Conservation (phyloP, 345 rosid species). For the Eucalyptus lansdowneana region DNA sequence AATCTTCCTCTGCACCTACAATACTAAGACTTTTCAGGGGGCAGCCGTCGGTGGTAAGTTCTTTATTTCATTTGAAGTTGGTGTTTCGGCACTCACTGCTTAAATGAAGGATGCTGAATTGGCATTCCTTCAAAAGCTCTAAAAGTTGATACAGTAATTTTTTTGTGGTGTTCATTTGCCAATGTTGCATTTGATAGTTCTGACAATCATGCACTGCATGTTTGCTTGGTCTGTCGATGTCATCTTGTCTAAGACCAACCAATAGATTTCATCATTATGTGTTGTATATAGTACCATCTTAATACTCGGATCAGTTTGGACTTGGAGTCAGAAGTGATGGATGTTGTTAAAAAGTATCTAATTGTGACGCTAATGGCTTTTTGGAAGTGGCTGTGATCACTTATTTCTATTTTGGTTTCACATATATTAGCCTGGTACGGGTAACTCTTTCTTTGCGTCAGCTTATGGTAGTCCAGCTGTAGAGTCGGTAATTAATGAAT, state of each 20-base stretch:
- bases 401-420: not conserved
- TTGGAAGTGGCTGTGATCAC: not conserved
- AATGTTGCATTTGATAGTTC: not conserved
- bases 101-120: not conserved
- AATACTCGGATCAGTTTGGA: not conserved
- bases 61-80: not conserved
- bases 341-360: not conserved
- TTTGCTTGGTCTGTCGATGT: not conserved
- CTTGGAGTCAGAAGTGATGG: not conserved
- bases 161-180: not conserved
- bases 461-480: not conserved
- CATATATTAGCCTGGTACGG: not conserved
- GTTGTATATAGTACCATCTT: not conserved
- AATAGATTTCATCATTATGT: not conserved
- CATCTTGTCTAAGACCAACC: not conserved
- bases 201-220: not conserved
- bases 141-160: not conserved
- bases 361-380: not conserved
- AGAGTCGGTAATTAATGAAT: not conserved
- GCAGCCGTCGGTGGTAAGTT: slow-evolving; percentile 80
- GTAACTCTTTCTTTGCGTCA: not conserved
- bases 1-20: slow-evolving; percentile 69
- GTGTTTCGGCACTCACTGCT: not conserved
- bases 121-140: not conserved
- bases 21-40: slow-evolving; percentile 75